Evolutionary conservation across 768 basidiomycete species (phyloP).

Genomic region (Russula abietina): DNA sequence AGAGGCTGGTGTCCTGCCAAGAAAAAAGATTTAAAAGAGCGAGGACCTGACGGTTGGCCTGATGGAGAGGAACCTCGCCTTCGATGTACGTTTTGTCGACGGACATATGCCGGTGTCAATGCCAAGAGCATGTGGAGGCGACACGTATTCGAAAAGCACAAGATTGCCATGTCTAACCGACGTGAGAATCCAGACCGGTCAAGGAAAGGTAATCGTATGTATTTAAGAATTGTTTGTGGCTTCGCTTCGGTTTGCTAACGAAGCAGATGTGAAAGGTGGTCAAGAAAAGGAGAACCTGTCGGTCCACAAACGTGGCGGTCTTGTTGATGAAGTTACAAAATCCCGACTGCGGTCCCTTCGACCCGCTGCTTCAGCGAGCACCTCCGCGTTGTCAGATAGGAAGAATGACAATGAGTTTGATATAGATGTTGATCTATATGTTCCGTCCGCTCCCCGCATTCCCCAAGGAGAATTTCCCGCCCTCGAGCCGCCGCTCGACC

Average conservation of each 20-base stretch:
- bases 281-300: constrained; percentile 42
- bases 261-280: constrained; percentile 54
- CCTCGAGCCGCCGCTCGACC: constrained; percentile 18
- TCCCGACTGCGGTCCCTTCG: constrained; percentile 25
- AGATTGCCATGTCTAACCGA: constrained; percentile 83
- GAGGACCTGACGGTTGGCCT: constrained; percentile 65
- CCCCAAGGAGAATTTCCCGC: constrained; percentile 22
- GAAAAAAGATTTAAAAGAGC: constrained; percentile 69
- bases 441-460: constrained; percentile 21
- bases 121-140: constrained; percentile 90
- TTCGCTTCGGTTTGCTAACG: constrained; percentile 5
- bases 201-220: constrained; percentile 54
- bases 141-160: constrained; percentile 86
- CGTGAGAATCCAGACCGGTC: constrained; percentile 63
- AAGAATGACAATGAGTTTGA: constrained; percentile 22
- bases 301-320: constrained; percentile 24
- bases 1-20: constrained; percentile 84
- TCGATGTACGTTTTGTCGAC: constrained; percentile 77
- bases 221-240: not conserved
- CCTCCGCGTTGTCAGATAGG: constrained; percentile 21
- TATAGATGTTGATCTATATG: constrained; percentile 13
- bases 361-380: constrained; percentile 17
- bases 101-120: constrained; percentile 80
- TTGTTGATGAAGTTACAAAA: constrained; percentile 12
- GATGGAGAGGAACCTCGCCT: constrained; percentile 76